Evolutionary conservation across 192 early-diverging fungal species (phyloP).

Genomic region (Endogone sp.): DNA sequence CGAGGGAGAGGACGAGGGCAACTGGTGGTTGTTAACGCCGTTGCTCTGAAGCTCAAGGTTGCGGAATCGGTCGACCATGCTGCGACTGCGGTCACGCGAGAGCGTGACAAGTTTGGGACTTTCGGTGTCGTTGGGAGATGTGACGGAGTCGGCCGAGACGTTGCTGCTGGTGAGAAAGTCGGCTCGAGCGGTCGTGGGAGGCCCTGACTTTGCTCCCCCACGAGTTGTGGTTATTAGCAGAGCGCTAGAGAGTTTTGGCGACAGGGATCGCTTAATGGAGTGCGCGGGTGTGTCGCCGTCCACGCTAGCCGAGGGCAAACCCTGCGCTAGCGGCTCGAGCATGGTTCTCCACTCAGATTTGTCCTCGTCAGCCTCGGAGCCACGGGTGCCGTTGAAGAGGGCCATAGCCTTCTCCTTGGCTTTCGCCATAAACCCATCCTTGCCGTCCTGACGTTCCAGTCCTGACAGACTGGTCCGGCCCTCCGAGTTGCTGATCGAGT

Average conservation of each 20-base stretch:
- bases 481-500: background rate
- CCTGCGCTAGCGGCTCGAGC: background rate
- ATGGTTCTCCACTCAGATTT: background rate
- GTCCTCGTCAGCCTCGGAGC: background rate
- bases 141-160: background rate
- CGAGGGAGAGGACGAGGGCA: background rate
- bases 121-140: background rate
- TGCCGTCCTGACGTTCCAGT: background rate
- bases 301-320: background rate
- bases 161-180: no score
- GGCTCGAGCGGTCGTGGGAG: background rate
- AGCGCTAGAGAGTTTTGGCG: background rate
- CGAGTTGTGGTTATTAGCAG: background rate
- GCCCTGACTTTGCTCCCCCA: background rate
- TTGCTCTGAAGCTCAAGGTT: constrained; percentile 5
- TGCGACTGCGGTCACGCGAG: no score
- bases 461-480: background rate
- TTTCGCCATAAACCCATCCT: background rate
- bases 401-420: background rate
- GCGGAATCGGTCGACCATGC: background rate
- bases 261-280: background rate
- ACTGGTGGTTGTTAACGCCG: no score
- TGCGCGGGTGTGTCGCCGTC: background rate
- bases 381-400: background rate
- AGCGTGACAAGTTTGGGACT: no score